These are phyloP conservation scores for Colletotrichum gigasporum DNA, from an alignment of 2,329 filamentous ascomycete genomes.

Conservation along the genomic window DNA sequence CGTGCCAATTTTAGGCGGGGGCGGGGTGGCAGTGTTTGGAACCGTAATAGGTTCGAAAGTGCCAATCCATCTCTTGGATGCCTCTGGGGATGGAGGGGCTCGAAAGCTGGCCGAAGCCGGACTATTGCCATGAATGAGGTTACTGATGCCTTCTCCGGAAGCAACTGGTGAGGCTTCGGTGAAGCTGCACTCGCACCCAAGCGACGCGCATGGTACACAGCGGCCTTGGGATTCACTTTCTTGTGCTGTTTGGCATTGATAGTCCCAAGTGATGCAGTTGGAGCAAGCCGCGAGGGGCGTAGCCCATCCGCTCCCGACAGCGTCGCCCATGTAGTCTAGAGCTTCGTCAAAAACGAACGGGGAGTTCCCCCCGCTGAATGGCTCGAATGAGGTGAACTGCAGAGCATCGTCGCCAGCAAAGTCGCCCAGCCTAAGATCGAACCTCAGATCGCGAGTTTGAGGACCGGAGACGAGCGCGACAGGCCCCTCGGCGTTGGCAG, in stretches of 20 bases:
- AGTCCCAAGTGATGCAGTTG: conserved; percentile 27
- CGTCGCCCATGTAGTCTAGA: not conserved
- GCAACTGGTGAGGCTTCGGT: not conserved
- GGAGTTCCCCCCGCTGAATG: conserved; percentile 13
- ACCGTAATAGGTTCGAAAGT: not conserved
- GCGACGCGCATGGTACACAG: conserved; percentile 15
- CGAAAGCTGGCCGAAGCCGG: not conserved
- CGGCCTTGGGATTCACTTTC: conserved; percentile 5
- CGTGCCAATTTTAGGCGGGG: conserved; percentile 34
- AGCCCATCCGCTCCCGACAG: not conserved
- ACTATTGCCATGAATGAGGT: not conserved
- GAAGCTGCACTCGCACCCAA: conserved; percentile 21
- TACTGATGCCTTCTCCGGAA: not conserved
- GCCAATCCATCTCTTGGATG: not conserved
- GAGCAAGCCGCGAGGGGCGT: conserved; percentile 2
- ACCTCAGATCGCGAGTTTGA: not conserved
- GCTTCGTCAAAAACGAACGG: conserved; percentile 6
- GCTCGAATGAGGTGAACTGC: not conserved
- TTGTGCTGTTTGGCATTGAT: conserved; percentile 10
- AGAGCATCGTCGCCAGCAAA: not conserved
- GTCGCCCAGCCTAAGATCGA: not conserved
- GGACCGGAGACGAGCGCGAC: not conserved
- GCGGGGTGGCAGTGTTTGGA: not conserved
- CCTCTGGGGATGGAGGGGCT: not conserved
- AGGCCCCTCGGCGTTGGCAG: not conserved